Conservation (phyloP, 257 asterid genomes). For the Pogostemon cablin region DNA sequence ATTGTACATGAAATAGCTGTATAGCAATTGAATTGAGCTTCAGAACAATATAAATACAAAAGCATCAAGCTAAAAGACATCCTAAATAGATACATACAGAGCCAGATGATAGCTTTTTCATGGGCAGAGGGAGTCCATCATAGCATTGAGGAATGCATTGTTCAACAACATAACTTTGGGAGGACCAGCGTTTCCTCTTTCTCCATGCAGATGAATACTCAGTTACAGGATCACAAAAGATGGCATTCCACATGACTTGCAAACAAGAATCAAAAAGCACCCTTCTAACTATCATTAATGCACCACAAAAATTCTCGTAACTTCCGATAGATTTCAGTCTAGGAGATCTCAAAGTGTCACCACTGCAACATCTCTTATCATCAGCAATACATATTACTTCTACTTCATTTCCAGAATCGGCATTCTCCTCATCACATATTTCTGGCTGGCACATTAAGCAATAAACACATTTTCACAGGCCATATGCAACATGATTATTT, state of each 20-base stretch:
- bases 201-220: constrained; percentile 81
- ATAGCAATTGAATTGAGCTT: constrained; percentile 39
- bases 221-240: constrained; percentile 63
- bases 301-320: constrained; percentile 70
- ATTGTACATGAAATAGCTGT: constrained; percentile 53
- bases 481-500: constrained; percentile 17
- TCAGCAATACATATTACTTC: constrained; percentile 38
- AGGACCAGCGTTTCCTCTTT: constrained; percentile 67
- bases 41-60: constrained; percentile 34
- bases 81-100: constrained; percentile 49
- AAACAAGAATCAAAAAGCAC: constrained; percentile 61
- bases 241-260: constrained; percentile 81
- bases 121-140: constrained; percentile 35
- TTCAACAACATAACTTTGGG: constrained; percentile 42
- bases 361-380: constrained; percentile 35
- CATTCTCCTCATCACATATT: constrained; percentile 41
- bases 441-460: constrained; percentile 52
- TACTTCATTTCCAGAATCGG: constrained; percentile 39
- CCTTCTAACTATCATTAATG: constrained; percentile 53
- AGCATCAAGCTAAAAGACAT: constrained; percentile 23
- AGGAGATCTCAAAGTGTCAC: constrained; percentile 42
- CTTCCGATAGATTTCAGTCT: constrained; percentile 69
- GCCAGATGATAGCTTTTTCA: constrained; percentile 46
- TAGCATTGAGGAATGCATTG: constrained; percentile 24
- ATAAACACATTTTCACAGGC: constrained; percentile 15